Evolutionary conservation across 495 filamentous ascomycete species (phyloP), one percentile per base, ranked within the genome.

Genomic region (Chaetomium cochliodes): DNA sequence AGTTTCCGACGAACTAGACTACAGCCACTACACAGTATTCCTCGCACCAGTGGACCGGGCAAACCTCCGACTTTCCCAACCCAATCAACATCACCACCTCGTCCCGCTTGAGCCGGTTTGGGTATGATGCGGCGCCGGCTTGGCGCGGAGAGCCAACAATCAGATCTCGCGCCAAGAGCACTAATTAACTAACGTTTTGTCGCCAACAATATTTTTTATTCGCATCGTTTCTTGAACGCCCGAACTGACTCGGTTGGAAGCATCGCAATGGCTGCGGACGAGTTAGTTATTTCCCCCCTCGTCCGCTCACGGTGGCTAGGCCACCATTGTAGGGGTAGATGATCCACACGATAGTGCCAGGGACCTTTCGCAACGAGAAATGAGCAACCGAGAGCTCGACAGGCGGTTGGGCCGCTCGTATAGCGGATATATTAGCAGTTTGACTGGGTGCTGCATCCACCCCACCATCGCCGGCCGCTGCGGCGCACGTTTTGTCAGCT

Each of bases 381-480:
- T 28, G 55, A 58, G 55, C 55, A 46, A 11, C 44, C 52, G 23
- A 46, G 26, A 61, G 44, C 33, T 5, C 41, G 58, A 65, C 50
- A n/a, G 23, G 55, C 65, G 54, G 62, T 60, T 67, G 65, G 65
- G 15, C 60, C n/a, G 65, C 23, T 67, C 65, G 65, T 67, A 67
- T 63, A 67, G 33, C 59, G 16, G 22, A 39, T 39, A 55, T 3
- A 55, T 41, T 58, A 39, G 23, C 55, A 47, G 20, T 12, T 18
- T 37, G 33, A 37, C 63, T 20, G n/a, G 3, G 49, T 50, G 30
- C 25, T 57, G 15, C 37, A 18, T 22, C 23, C 58, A 37, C 63
- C 51, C 52, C 39, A 33, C 51, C 25, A 54, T 15, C 26, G 18
- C 22, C 20, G 16, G 18, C 54, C 53, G 12, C 30, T 16, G 8